These are phyloP conservation scores for Plasmodium gonderi DNA, from an alignment of 169 alveolate genomes.

Conservation along the genomic window DNA sequence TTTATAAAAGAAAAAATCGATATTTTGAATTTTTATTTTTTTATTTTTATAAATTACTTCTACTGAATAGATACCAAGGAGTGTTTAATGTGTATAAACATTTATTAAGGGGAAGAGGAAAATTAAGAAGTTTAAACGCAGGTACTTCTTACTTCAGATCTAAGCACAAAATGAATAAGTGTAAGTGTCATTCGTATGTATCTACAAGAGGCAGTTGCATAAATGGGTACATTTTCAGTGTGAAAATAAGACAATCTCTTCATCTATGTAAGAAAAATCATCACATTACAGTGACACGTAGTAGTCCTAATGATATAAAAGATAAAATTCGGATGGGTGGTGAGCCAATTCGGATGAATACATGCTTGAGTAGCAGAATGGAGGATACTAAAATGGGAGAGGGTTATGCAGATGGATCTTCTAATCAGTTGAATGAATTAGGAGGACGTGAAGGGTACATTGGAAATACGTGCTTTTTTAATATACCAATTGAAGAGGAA, in stretches of 20 bases:
- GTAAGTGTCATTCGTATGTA: background rate
- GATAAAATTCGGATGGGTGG: background rate
- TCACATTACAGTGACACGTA: background rate
- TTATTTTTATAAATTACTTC: slow-evolving; percentile 9
- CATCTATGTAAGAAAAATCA: background rate
- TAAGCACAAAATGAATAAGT: background rate
- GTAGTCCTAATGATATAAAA: background rate
- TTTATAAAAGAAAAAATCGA: slow-evolving; percentile 11
- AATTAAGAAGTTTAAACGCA: background rate
- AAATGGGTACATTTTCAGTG: background rate
- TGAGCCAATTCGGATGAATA: background rate
- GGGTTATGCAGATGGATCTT: background rate
- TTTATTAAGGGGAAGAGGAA: background rate
- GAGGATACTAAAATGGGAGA: background rate
- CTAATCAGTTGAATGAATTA: background rate
- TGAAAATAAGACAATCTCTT: background rate
- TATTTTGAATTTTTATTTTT: background rate
- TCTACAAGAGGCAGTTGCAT: background rate
- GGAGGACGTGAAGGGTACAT: background rate
- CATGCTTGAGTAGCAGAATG: background rate
- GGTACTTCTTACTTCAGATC: background rate
- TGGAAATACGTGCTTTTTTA: background rate
- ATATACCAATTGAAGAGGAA: background rate
- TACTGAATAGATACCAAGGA: slow-evolving; percentile 1
- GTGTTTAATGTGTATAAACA: background rate